Evolutionary conservation across 1,284 basidiomycete species (phyloP).

Genomic region (Puccinia coronata): DNA sequence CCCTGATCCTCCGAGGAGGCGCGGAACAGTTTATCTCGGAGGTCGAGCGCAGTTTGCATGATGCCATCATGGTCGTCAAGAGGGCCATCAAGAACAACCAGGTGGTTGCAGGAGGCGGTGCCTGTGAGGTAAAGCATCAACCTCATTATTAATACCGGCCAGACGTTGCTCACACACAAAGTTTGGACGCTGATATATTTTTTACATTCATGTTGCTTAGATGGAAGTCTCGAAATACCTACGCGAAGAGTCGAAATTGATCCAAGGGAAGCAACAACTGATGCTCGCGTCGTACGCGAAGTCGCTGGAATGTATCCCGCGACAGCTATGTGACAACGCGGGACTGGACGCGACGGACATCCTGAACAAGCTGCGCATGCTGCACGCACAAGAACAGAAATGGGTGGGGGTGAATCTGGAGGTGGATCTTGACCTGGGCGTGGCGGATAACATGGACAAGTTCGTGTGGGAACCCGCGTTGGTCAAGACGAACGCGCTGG

Average conservation of each 20-base stretch:
- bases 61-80: conserved; percentile 99
- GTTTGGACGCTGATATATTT: neutral
- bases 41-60: conserved; percentile 94
- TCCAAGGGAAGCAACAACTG: conserved; percentile 93
- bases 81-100: conserved; percentile 92
- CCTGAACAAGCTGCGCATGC: conserved; percentile 95
- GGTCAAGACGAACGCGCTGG: conserved; percentile 92
- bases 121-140: conserved; percentile 73
- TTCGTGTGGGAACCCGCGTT: conserved; percentile 98
- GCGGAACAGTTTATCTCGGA: conserved; percentile 99
- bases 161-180: too few species aligned
- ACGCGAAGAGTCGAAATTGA: conserved; percentile 83
- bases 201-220: conserved; percentile 60
- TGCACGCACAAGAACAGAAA: conserved; percentile 78
- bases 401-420: conserved; percentile 84
- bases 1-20: conserved; percentile 90
- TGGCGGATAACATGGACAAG: conserved; percentile 88
- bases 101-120: conserved; percentile 96
- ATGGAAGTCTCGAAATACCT: conserved; percentile 96
- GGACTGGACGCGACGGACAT: conserved; percentile 97
- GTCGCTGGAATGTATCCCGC: conserved; percentile 93
- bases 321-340: conserved; percentile 98
- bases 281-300: conserved; percentile 96
- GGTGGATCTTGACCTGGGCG: conserved; percentile 81
- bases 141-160: neutral